Conservation (phyloP, 352 stramenopile genomes). For the Thalassiosira pacifica region DNA sequence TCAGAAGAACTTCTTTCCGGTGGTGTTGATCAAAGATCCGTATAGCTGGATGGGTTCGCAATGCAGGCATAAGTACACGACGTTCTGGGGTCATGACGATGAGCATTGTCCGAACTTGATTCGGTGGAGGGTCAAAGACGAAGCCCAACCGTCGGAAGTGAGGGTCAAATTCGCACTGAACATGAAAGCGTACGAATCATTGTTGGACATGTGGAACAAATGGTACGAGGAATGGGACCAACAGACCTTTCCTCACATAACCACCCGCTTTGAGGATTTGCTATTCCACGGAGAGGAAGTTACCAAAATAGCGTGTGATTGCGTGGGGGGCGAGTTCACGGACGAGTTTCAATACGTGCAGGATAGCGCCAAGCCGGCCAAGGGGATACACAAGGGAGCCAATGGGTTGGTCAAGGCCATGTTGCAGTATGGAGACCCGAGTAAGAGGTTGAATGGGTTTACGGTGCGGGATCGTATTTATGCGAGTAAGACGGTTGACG, state of each 20-base stretch:
- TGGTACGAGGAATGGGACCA: conserved; percentile 82
- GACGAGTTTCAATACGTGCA: conserved; percentile 70
- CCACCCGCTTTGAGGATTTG: conserved; percentile 86
- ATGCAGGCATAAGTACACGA: conserved; percentile 79
- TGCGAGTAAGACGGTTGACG: conserved; percentile 63
- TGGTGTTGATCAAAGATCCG: conserved; percentile 87
- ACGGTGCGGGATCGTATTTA: conserved; percentile 59
- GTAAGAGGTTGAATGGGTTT: conserved; percentile 54
- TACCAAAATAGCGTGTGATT: conserved; percentile 69
- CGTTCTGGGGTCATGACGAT: conserved; percentile 59
- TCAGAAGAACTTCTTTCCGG: conserved; percentile 71
- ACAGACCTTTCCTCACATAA: conserved; percentile 73
- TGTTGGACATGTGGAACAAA: conserved; percentile 77
- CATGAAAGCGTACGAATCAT: conserved; percentile 64
- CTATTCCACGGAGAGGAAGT: conserved; percentile 80
- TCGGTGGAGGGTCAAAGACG: too few species aligned
- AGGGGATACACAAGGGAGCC: conserved; percentile 60
- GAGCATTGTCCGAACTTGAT: conserved; percentile 83
- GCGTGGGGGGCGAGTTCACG: conserved; percentile 70
- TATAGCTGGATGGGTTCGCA: conserved; percentile 86
- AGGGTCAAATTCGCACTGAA: too few species aligned
- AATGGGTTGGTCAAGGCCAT: conserved; percentile 77
- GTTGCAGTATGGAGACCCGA: conserved; percentile 70
- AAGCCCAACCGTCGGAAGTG: too few species aligned
- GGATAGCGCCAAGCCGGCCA: conserved; percentile 70